Conservation (phyloP, 108 stramenopile species). For the Cyclotella choctawhatcheeana region DNA sequence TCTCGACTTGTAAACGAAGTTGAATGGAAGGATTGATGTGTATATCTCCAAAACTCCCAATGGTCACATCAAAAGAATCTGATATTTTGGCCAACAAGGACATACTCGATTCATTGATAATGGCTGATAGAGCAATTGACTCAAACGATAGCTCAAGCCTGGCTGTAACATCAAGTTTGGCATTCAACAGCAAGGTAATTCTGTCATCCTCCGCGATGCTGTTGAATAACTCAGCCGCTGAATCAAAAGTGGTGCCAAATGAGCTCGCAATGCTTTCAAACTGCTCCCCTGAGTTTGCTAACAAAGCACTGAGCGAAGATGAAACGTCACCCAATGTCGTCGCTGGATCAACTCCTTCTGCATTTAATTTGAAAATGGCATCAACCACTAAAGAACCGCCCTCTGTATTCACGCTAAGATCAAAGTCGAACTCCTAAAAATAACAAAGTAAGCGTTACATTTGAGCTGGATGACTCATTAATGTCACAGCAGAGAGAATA, state of each 20-base stretch:
- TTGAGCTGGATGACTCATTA: background rate
- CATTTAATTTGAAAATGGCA: slow-evolving; percentile 5
- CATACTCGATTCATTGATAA: background rate
- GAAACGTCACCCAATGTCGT: slow-evolving; percentile 8
- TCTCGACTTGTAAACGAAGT: slow-evolving; percentile 1
- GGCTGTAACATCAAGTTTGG: background rate
- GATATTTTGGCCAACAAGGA: background rate
- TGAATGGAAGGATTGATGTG: background rate
- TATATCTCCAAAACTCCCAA: background rate
- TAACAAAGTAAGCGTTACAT: too few species aligned
- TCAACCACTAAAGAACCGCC: background rate
- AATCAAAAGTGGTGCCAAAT: background rate
- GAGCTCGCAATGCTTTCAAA: background rate
- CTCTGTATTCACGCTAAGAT: background rate
- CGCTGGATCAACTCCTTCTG: slow-evolving; percentile 11
- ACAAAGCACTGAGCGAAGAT: background rate
- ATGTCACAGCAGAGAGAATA: too few species aligned
- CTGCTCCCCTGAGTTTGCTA: background rate
- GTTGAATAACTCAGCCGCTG: background rate
- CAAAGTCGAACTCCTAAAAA: slow-evolving; percentile 14
- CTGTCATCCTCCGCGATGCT: background rate
- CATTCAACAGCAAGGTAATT: background rate
- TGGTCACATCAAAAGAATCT: background rate
- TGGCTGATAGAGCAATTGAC: background rate
- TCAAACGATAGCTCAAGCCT: background rate